Conservation (phyloP, 345 rosid genomes). For the Odontarrhena argentea region DNA sequence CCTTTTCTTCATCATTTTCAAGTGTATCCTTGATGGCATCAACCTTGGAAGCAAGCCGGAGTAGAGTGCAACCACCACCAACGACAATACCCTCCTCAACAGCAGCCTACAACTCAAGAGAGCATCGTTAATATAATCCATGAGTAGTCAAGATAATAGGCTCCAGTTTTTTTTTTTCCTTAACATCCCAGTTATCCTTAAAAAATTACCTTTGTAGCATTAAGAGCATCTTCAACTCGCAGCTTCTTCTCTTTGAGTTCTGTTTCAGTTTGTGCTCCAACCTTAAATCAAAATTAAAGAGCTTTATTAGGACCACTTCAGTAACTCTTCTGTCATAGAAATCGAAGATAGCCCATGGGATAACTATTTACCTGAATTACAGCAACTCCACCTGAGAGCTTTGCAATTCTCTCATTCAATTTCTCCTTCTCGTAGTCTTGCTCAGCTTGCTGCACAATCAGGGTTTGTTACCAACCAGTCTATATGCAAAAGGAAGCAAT, state of each 20-base stretch:
- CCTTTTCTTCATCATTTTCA: conserved; percentile 87
- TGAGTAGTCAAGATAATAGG: neutral
- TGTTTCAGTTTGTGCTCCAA: conserved; percentile 87
- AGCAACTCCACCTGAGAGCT: conserved; percentile 88
- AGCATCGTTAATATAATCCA: neutral
- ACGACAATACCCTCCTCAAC: conserved; percentile 84
- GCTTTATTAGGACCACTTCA: conserved; percentile 3
- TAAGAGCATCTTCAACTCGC: conserved; percentile 95
- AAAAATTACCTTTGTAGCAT: conserved; percentile 77
- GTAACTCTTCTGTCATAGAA: neutral
- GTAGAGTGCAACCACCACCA: conserved; percentile 82
- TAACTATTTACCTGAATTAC: conserved; percentile 63
- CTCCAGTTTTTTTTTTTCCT: neutral
- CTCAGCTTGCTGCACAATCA: conserved; percentile 62
- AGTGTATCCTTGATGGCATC: conserved; percentile 70
- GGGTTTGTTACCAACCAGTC: neutral
- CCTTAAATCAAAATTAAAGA: conserved; percentile 41
- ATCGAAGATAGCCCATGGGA: neutral
- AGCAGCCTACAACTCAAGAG: conserved; percentile 52
- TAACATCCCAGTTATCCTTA: neutral
- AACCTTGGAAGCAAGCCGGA: conserved; percentile 67
- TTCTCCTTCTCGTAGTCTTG: conserved; percentile 90
- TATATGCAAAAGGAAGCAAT: conserved; percentile 11
- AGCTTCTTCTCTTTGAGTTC: conserved; percentile 92
- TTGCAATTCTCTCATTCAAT: conserved; percentile 92